These are phyloP conservation scores for Rhodamnia argentea DNA, from an alignment of 345 rosid species.

Conservation along the genomic window DNA sequence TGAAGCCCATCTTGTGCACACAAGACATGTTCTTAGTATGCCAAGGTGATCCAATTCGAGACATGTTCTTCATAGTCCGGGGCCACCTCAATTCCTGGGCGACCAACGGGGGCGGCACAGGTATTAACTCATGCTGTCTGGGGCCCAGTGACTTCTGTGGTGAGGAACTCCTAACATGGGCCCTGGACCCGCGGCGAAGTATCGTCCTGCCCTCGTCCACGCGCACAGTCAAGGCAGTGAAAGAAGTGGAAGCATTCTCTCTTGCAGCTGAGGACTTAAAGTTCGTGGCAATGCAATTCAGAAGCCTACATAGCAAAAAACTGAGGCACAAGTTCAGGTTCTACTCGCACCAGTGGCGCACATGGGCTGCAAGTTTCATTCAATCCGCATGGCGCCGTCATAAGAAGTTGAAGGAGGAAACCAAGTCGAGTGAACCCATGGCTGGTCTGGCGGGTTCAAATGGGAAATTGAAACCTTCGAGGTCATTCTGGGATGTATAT, in stretches of 20 bases:
- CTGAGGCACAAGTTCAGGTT: constrained; percentile 13
- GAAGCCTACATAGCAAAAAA: constrained; percentile 11
- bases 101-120: constrained; percentile 1
- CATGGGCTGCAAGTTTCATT: constrained; percentile 19
- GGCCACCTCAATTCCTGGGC: constrained; percentile 11
- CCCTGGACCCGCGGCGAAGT: constrained; percentile 3
- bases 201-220: constrained; percentile 11
- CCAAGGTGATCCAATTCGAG: constrained; percentile 15
- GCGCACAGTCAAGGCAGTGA: constrained; percentile 8
- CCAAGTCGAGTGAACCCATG: neutral
- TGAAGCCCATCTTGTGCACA: constrained; percentile 7
- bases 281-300: constrained; percentile 15
- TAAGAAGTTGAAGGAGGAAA: neutral
- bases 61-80: constrained; percentile 21
- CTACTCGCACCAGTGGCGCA: constrained; percentile 16
- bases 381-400: constrained; percentile 16
- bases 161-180: constrained; percentile 19
- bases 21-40: constrained; percentile 2
- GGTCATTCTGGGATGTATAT: neutral
- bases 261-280: constrained; percentile 14
- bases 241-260: constrained; percentile 16
- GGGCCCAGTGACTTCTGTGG: constrained; percentile 20
- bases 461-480: neutral
- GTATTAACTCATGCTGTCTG: constrained; percentile 6
- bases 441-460: neutral